A percentile compares a stretch with the other conserved stretches of the same genome.
These are phyloP conservation scores for Xanthoconium stramineum DNA, from an alignment of 768 basidiomycete genomes.

Conservation along the genomic window DNA sequence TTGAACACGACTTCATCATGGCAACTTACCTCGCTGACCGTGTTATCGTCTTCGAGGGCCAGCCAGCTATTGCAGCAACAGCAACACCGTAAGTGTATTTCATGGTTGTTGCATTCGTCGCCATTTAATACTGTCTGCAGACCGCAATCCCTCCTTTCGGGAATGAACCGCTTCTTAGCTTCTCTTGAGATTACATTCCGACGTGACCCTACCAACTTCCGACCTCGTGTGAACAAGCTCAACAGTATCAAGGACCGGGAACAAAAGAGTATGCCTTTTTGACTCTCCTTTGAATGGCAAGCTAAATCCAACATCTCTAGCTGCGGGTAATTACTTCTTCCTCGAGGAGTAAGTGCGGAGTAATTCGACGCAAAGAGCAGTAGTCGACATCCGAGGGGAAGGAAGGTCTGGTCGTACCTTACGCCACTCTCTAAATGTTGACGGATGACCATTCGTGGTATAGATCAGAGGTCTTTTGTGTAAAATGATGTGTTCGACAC, in stretches of 20 bases:
- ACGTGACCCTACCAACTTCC: slow-evolving; percentile 93
- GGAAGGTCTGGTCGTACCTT: slow-evolving; percentile 16
- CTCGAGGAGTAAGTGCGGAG: slow-evolving; percentile 61
- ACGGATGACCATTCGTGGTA: slow-evolving; percentile 6
- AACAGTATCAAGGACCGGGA: slow-evolving; percentile 85
- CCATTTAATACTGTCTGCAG: slow-evolving; percentile 36
- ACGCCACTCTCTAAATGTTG: slow-evolving; percentile 3
- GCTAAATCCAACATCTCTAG: slow-evolving; percentile 36
- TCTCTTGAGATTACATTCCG: slow-evolving; percentile 97
- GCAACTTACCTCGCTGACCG: slow-evolving; percentile 98
- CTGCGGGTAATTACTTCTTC: slow-evolving; percentile 88
- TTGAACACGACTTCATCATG: slow-evolving; percentile 99
- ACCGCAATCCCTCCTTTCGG: slow-evolving; percentile 90
- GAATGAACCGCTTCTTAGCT: slow-evolving; percentile 97
- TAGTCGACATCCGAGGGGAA: neutral
- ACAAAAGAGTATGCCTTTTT: slow-evolving; percentile 62
- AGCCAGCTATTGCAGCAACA: slow-evolving; percentile 83
- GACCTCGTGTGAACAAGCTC: slow-evolving; percentile 84
- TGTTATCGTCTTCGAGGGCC: slow-evolving; percentile 88
- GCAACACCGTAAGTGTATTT: slow-evolving; percentile 74
- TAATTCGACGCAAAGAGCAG: neutral
- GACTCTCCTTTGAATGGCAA: neutral
- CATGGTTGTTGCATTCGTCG: neutral
- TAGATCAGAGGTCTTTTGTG: slow-evolving; percentile 6
- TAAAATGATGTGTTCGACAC: slow-evolving; percentile 10